phyloP scores from a whole-genome alignment of 495 filamentous ascomycete genomes.

The Corynascus novoguineensis region DNA sequence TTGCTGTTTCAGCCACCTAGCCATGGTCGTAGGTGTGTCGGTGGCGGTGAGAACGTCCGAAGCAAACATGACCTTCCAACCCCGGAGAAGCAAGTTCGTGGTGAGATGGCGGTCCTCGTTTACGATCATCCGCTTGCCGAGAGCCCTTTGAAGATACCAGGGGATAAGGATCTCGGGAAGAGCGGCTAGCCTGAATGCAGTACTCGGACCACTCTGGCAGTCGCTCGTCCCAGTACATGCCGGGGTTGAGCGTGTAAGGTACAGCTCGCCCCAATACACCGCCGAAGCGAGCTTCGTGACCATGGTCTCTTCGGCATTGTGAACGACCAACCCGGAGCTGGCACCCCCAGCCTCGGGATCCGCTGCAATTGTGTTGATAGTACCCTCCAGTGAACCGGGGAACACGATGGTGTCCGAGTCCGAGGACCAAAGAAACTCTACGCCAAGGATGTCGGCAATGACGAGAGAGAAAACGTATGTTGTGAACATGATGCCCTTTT shows the following conservation, averaged over 20 bases:
- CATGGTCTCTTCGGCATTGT: constrained; percentile 9
- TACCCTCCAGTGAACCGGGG: constrained; percentile 9
- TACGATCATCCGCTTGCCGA: constrained; percentile 17
- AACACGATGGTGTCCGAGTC: constrained; percentile 18
- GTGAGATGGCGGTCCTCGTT: constrained; percentile 17
- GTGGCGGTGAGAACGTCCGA: constrained; percentile 12
- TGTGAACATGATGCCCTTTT: constrained; percentile 19
- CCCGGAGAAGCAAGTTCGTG: constrained; percentile 9
- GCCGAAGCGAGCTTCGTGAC: constrained; percentile 5
- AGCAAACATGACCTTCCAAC: constrained; percentile 15
- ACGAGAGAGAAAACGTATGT: constrained; percentile 13
- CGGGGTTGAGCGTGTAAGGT: constrained; percentile 14
- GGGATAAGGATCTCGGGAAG: constrained; percentile 9
- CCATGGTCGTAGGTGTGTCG: constrained; percentile 13
- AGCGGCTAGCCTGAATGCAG: constrained; percentile 7
- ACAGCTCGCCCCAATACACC: constrained; percentile 16
- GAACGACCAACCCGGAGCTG: constrained; percentile 6
- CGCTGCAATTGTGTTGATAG: constrained; percentile 14
- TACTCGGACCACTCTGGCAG: constrained; percentile 14
- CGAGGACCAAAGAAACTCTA: constrained; percentile 14
- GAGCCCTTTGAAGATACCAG: constrained; percentile 10
- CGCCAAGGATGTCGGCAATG: constrained; percentile 11
- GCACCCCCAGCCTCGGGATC: constrained; percentile 12
- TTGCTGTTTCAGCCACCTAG: constrained; percentile 13
- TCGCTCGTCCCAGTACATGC: constrained; percentile 12